Evolutionary conservation across 345 rosid genomes (phyloP), one percentile per base, ranked within the genome.

Genomic region (Brassica cretica): DNA sequence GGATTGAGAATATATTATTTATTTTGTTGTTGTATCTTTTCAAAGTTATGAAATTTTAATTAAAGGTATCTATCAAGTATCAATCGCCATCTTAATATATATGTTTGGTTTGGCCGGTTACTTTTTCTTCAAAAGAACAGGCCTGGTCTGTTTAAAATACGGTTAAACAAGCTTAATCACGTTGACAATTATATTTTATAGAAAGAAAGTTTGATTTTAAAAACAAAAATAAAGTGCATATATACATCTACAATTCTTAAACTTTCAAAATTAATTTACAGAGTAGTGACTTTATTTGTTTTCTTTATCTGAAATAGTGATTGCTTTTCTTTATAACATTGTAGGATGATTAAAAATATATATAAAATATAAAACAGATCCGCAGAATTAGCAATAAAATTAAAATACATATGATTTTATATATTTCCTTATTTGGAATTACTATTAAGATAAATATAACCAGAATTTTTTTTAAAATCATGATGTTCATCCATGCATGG

Each of bases 21-120:
- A 8, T 76, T 60, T 24, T 61, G 46, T 14, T 30, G 29, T 18
- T 18, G 19, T 39, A 19, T 41, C 12, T 76, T 19, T 11, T 8
- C 25, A 44, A 76, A 19, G 41, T 46, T 19, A 19, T 46, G 27
- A 30, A 27, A 68, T 21, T 25, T 25, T 58, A 29, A 66, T 25
- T 51, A 69, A 53, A 69, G 10, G 73, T 60, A 68, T 46, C 53
- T 44, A 68, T 68, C 73, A 76, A 10, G 15, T 25, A 60, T 60
- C 64, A 60, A 1, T 75, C 72, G 30, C 58, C 41, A 75, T 66
- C 66, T 75, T 25, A 56, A 10, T 56, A 10, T 58, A 16, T 56
- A 56, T 37, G 30, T 59, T 66, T 46, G 73, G 73, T 75, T 68
- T n/a, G 68, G 62, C 73, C 39, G 49, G 30, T 68, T 41, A 60